These are phyloP conservation scores for Aulographum hederae DNA, from an alignment of 2,329 filamentous ascomycete genomes.

Conservation along the genomic window DNA sequence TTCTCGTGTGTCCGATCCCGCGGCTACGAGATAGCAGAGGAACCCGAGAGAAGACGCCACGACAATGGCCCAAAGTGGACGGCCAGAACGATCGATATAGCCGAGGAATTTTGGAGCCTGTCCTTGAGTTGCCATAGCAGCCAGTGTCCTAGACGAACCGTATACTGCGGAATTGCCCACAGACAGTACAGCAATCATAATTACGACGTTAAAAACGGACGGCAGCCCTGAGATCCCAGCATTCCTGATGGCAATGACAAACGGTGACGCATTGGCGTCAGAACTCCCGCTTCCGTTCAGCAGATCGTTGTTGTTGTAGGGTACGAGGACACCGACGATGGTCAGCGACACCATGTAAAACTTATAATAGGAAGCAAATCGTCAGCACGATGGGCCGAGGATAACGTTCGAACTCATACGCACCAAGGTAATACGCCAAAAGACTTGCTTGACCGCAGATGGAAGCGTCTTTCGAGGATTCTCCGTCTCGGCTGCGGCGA, in stretches of 20 bases:
- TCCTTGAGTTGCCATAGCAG: conserved; percentile 27
- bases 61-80: conserved; percentile 29
- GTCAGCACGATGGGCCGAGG: too few species aligned
- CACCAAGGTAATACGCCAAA: conserved; percentile 63
- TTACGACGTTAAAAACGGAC: conserved; percentile 5
- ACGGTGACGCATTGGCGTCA: conserved; percentile 4
- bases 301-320: conserved; percentile 36
- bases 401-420: conserved; percentile 5
- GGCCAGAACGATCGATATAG: conserved; percentile 35
- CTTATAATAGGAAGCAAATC: too few species aligned
- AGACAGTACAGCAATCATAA: conserved; percentile 21
- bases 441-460: conserved; percentile 73
- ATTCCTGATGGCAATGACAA: conserved; percentile 4
- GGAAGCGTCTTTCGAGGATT: conserved; percentile 63
- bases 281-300: conserved; percentile 12
- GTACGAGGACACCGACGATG: conserved; percentile 38
- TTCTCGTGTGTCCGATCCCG: too few species aligned
- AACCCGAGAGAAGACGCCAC: conserved; percentile 30
- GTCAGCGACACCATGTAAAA: conserved; percentile 58
- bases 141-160: conserved; percentile 32
- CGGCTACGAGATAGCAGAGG: conserved; percentile 32
- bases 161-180: conserved; percentile 49
- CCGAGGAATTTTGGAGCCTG: conserved; percentile 33
- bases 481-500: conserved; percentile 54
- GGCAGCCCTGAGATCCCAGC: conserved; percentile 4